Base-by-base conservation (phyloP, 352 stramenopile genomes). In the Pythium apleroticum region DNA sequence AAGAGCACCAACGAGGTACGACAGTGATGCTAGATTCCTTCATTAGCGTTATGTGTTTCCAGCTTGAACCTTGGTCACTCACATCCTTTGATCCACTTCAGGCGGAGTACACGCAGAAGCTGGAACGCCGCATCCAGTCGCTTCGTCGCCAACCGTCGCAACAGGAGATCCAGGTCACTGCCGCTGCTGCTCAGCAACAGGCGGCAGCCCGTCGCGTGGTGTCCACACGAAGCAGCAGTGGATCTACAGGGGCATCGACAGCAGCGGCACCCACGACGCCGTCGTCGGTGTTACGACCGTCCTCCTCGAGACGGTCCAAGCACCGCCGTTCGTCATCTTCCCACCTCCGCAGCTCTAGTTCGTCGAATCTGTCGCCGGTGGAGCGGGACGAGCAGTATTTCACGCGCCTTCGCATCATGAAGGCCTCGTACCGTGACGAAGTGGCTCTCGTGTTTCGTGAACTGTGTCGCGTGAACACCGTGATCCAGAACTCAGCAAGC, bases 391-490 rank as follows among this genome's bases (percentile, higher is more conserved):
- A 84, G 53, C 71, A 76, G 60, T 94, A 94, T 62, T 90, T 90
- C 56, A 68, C 74, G 12, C 86, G 86, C 35, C 74, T 94, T 19
- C 73, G 73, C 17, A 68, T 78, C 20, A 91, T 94, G 81, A 87
- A 89, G 50, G 77, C 45, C 14, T 73, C 84, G 63, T 94, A 94
- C 62, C 84, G 86, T 14, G 83, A 94, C 60, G 82, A 92, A 71
- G 80, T 94, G 19, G 84, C 84, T 28, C 63, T 94, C 55, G 86
- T 94, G 37, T 91, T 86, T 58, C 81, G 81, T 11, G 86, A 94
- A 59, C 74, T 94, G 28, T 91, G 83, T 45, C 83, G 84, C 49
- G 81, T 94, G 48, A 91, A 91, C 57, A 83, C 77, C 39, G 81
- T 92, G 58, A 94, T 92, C 60, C 81, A 89, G 60, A 76, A 89